These are phyloP conservation scores for Ilyonectria mors-panacis DNA, from an alignment of 2,329 filamentous ascomycete genomes.

Conservation along the genomic window DNA sequence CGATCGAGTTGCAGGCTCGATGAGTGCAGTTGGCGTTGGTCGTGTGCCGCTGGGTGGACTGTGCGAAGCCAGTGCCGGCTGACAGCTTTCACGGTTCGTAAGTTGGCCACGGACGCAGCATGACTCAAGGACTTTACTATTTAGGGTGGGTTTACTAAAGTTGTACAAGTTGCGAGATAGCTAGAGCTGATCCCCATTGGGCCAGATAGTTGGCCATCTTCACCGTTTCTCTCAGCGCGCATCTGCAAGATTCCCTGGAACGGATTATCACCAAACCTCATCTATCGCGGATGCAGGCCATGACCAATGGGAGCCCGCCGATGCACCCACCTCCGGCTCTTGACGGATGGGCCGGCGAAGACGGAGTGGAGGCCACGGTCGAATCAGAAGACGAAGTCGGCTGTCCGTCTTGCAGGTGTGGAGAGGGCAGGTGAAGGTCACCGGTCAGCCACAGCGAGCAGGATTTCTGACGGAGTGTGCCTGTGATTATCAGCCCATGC, in stretches of 20 bases:
- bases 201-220: slow-evolving; percentile 26
- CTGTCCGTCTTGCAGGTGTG: slow-evolving; percentile 33
- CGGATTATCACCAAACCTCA: slow-evolving; percentile 39
- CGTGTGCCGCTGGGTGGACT: slow-evolving; percentile 38
- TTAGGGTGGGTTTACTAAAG: slow-evolving; percentile 32
- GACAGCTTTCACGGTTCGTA: slow-evolving; percentile 36
- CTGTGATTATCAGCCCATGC: slow-evolving; percentile 45
- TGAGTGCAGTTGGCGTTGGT: slow-evolving; percentile 25
- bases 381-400: slow-evolving; percentile 37
- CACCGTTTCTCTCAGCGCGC: slow-evolving; percentile 39
- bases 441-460: slow-evolving; percentile 44
- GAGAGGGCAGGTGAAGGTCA: slow-evolving; percentile 34
- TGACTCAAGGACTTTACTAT: slow-evolving; percentile 40
- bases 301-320: slow-evolving; percentile 29
- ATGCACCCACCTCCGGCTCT: slow-evolving; percentile 31
- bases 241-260: slow-evolving; percentile 37
- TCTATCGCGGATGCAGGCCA: slow-evolving; percentile 28
- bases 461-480: slow-evolving; percentile 38
- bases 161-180: slow-evolving; percentile 38
- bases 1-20: slow-evolving; percentile 36
- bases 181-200: slow-evolving; percentile 39
- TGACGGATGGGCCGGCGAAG: slow-evolving; percentile 31
- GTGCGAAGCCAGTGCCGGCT: slow-evolving; percentile 39
- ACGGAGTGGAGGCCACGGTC: slow-evolving; percentile 36
- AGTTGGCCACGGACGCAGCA: slow-evolving; percentile 35